Percentiles rank a stretch among this genome's conserved stretches.
These are phyloP conservation scores for Azolla pinnata DNA, from an alignment of 75 land plant genomes.

Conservation along the genomic window DNA sequence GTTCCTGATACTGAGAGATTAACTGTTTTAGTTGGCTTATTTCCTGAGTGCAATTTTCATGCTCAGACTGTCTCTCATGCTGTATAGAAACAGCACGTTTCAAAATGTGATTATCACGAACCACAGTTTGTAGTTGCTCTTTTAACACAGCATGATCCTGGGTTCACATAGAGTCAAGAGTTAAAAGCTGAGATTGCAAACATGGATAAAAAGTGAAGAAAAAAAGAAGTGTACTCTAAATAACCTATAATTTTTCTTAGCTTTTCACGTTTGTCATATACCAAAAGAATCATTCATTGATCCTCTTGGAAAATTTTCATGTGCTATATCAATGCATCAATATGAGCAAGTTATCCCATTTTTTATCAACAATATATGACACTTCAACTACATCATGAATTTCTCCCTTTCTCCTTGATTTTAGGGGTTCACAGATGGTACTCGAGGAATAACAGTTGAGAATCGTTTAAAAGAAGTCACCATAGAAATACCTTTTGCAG, in stretches of 20 bases:
- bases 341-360: too few relatives aligned
- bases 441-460: not conserved
- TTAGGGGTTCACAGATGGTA: too few relatives aligned
- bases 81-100: constrained; percentile 76
- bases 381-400: too few relatives aligned
- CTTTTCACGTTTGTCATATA: too few relatives aligned
- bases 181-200: too few relatives aligned
- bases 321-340: too few relatives aligned
- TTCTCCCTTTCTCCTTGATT: too few relatives aligned
- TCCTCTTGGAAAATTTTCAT: too few relatives aligned
- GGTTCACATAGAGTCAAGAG: too few relatives aligned
- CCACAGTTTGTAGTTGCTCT: constrained; percentile 41
- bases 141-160: constrained; percentile 53
- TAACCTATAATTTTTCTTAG: not conserved
- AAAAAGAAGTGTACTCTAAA: not conserved
- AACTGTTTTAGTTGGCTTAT: constrained; percentile 53
- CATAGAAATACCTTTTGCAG: constrained; percentile 16
- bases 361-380: too few relatives aligned
- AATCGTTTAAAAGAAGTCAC: not conserved
- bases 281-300: too few relatives aligned
- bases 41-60: constrained; percentile 42
- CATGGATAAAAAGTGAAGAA: too few relatives aligned
- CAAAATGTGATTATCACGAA: constrained; percentile 49
- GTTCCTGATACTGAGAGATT: constrained; percentile 65
- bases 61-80: constrained; percentile 69